phyloP scores from a whole-genome alignment of 352 stramenopile species.

The Globisporangium irregulare region DNA sequence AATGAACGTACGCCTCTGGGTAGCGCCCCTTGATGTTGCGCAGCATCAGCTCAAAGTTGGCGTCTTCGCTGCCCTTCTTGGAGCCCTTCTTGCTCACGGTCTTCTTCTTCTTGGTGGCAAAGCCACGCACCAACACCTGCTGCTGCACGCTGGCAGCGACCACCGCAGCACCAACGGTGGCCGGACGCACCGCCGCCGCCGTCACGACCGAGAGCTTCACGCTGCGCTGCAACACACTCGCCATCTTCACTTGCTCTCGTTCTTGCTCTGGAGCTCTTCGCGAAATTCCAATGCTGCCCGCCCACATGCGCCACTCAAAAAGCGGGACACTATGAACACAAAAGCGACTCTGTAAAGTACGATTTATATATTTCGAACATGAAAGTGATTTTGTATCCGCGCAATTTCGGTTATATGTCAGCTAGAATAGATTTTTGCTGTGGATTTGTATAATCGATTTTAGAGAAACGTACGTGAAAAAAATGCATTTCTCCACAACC shows the following conservation, averaged over 20 bases:
- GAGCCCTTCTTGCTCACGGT: constrained; percentile 14
- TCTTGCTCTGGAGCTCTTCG: background rate
- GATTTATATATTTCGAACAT: too few relatives aligned
- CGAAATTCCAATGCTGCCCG: background rate
- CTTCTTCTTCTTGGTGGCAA: constrained; percentile 20
- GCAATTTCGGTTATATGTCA: too few relatives aligned
- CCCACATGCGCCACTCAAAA: constrained; percentile 7
- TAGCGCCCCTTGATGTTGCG: constrained; percentile 77
- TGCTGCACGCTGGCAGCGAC: constrained; percentile 6
- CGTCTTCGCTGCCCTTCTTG: constrained; percentile 31
- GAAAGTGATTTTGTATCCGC: too few relatives aligned
- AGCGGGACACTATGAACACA: background rate
- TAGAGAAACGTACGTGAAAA: too few relatives aligned
- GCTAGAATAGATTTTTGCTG: too few relatives aligned
- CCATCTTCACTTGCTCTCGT: background rate
- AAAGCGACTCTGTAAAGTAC: too few relatives aligned
- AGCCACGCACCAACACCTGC: constrained; percentile 9
- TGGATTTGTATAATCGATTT: too few relatives aligned
- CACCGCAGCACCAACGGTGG: background rate
- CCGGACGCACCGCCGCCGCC: background rate
- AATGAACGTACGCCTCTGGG: constrained; percentile 52
- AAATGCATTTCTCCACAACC: too few relatives aligned
- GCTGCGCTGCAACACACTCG: constrained; percentile 15
- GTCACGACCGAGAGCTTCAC: constrained; percentile 8
- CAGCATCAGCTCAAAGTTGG: constrained; percentile 86